Conservation (phyloP, 257 asterid species). For the Nyctanthes arbortristis region DNA sequence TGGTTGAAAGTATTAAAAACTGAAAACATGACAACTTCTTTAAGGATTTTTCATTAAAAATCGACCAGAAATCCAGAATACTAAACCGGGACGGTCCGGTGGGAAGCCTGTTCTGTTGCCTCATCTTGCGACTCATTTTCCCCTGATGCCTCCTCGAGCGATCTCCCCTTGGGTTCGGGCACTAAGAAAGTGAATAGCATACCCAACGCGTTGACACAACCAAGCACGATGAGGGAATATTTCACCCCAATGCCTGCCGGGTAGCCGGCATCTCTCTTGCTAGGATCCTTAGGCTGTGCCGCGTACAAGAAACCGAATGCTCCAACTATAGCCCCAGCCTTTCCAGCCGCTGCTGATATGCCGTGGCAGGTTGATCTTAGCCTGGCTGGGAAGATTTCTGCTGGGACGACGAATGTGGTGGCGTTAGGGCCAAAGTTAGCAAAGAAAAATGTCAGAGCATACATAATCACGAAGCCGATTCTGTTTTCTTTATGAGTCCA, state of each 20-base stretch:
- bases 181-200: slow-evolving; percentile 41
- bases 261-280: slow-evolving; percentile 35
- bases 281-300: slow-evolving; percentile 26
- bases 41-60: background rate
- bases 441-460: slow-evolving; percentile 44
- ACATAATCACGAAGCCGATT: slow-evolving; percentile 44
- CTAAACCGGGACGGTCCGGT: slow-evolving; percentile 15
- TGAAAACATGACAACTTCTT: background rate
- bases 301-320: slow-evolving; percentile 49
- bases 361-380: slow-evolving; percentile 52
- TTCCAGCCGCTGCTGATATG: slow-evolving; percentile 50
- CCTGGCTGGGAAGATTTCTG: slow-evolving; percentile 48
- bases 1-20: background rate
- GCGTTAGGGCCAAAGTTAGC: slow-evolving; percentile 54
- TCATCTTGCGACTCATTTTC: slow-evolving; percentile 29
- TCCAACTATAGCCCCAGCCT: slow-evolving; percentile 48
- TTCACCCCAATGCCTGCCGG: slow-evolving; percentile 47
- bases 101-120: slow-evolving; percentile 2
- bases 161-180: slow-evolving; percentile 49
- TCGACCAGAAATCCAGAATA: slow-evolving; percentile 7
- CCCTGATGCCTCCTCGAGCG: slow-evolving; percentile 38
- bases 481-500: slow-evolving; percentile 33
- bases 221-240: slow-evolving; percentile 37
- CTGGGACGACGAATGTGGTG: slow-evolving; percentile 49
- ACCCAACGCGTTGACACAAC: slow-evolving; percentile 31